Conservation (phyloP, 2,329 filamentous ascomycete genomes). For the Penicillium sp. region DNA sequence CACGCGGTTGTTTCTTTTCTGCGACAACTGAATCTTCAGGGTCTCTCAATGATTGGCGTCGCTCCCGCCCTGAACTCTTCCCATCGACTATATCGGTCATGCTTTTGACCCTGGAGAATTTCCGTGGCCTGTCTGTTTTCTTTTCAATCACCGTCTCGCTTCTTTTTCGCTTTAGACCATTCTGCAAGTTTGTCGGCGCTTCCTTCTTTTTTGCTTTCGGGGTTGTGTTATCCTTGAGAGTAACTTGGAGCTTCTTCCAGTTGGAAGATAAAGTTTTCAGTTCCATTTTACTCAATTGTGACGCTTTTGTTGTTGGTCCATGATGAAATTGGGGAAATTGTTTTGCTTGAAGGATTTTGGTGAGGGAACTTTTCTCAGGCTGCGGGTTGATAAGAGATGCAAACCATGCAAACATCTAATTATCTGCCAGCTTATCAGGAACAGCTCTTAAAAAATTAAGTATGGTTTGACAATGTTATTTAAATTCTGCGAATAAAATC, state of each 20-base stretch:
- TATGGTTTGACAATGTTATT: not conserved
- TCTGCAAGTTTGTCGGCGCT: constrained; percentile 28
- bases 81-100: constrained; percentile 26
- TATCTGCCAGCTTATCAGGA: not conserved
- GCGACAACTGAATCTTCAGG: constrained; percentile 41
- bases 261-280: constrained; percentile 44
- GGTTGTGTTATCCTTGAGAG: constrained; percentile 34
- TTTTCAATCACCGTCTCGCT: constrained; percentile 18
- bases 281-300: constrained; percentile 32
- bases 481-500: not conserved
- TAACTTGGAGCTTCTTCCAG: constrained; percentile 49
- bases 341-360: not conserved
- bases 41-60: constrained; percentile 7
- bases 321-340: not conserved
- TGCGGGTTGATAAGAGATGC: constrained; percentile 10
- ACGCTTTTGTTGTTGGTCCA: not conserved
- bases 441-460: not conserved
- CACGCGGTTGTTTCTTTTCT: constrained; percentile 33
- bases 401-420: constrained; percentile 11
- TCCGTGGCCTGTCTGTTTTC: constrained; percentile 20
- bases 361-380: constrained; percentile 9
- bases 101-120: constrained; percentile 26
- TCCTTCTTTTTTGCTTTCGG: constrained; percentile 20
- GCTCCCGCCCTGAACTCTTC: not conserved
- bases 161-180: constrained; percentile 34